A percentile compares a stretch with the other conserved stretches of the same genome.
phyloP scores from a whole-genome alignment of 805 yeast genomes.

The Peterozyma toletana region DNA sequence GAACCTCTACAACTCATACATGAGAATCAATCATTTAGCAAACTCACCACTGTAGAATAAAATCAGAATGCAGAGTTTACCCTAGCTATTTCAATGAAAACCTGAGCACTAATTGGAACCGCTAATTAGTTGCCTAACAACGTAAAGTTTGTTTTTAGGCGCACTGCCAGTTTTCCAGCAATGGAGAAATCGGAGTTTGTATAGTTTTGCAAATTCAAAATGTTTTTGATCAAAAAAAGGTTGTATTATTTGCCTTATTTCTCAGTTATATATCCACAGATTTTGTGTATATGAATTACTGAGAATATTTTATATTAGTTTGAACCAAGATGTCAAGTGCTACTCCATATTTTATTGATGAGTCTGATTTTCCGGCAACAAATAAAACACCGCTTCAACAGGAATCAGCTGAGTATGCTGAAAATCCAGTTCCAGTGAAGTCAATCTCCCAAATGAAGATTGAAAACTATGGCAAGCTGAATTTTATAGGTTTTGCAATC shows the following conservation, averaged over 20 bases:
- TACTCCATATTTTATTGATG: constrained; percentile 1
- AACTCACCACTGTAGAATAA: too few relatives aligned
- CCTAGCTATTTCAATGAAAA: too few relatives aligned
- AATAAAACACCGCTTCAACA: background rate
- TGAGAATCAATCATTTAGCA: too few relatives aligned
- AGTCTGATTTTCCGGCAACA: background rate
- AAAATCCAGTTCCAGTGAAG: background rate
- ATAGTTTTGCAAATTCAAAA: background rate
- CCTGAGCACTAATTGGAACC: too few relatives aligned
- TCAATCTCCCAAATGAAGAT: constrained; percentile 6
- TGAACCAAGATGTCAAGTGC: constrained; percentile 2
- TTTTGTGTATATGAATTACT: background rate
- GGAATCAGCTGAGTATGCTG: background rate
- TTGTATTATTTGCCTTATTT: background rate
- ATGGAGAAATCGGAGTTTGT: constrained; percentile 4
- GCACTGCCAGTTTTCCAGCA: background rate
- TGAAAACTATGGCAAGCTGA: constrained; percentile 14
- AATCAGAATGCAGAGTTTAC: too few relatives aligned
- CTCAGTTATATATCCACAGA: background rate
- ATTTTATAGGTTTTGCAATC: constrained; percentile 17
- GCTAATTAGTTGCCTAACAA: too few relatives aligned
- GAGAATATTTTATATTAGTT: background rate
- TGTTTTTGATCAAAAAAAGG: background rate
- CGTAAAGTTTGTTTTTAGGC: background rate
- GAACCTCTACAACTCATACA: too few relatives aligned